Evolutionary conservation across 805 yeast species (phyloP).

Genomic region (Wickerhamomyces strasburgensis): DNA sequence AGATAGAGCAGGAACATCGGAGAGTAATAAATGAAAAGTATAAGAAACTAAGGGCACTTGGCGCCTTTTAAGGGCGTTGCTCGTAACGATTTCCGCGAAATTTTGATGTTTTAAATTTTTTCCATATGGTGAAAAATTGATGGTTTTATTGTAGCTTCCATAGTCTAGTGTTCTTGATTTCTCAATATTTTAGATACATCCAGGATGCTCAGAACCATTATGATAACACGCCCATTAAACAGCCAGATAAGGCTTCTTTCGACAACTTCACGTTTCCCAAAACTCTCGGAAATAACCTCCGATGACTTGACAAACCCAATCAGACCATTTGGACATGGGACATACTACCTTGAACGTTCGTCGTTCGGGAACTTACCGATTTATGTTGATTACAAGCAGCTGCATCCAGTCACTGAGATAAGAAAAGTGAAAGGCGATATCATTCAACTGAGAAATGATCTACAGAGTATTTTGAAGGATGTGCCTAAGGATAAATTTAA

Average conservation of each 20-base stretch:
- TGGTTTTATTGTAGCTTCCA: no score
- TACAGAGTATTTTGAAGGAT: conserved; percentile 45
- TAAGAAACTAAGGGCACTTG: no score
- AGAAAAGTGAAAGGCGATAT: conserved; percentile 68
- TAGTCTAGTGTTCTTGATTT: not conserved
- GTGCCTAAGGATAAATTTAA: conserved; percentile 43
- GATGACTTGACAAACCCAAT: conserved; percentile 23
- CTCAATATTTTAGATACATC: not conserved
- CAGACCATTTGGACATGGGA: conserved; percentile 24
- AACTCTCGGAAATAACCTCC: conserved; percentile 26
- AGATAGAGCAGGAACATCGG: no score
- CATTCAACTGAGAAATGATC: conserved; percentile 59
- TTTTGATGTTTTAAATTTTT: no score
- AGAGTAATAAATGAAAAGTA: no score
- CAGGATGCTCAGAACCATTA: not conserved
- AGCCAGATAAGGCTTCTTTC: conserved; percentile 13
- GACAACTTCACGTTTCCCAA: conserved; percentile 23
- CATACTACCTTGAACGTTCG: conserved; percentile 41
- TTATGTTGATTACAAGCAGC: conserved; percentile 62
- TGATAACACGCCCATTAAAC: not conserved
- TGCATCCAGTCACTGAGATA: conserved; percentile 63
- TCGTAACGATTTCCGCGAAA: no score
- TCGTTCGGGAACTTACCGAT: conserved; percentile 74
- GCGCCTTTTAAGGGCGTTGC: no score
- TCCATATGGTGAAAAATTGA: no score